Base-by-base conservation (phyloP, 2,329 filamentous ascomycete genomes). In the Fusarium zealandicum region DNA sequence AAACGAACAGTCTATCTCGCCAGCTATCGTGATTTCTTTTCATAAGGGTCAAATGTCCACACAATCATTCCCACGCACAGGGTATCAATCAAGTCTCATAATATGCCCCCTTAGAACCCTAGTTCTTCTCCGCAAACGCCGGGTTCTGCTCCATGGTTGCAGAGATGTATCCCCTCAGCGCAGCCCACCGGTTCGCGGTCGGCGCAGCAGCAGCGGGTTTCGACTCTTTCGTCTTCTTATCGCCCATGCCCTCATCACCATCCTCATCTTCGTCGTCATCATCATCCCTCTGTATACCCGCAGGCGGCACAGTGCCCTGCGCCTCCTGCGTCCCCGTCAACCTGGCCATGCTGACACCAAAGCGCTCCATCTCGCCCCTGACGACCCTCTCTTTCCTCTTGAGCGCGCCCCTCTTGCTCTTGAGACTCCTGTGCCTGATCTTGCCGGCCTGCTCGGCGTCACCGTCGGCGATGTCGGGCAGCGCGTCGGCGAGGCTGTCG, bases 121-220 rank as follows among this genome's bases (percentile, higher is more conserved):
- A 73, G 6, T 54, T 59, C 49, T 72, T 70, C 16, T 51, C 63
- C 16, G 56, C 52, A 65, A 96, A 96, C 3, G 89, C 90, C 12
- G 89, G 85, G 65, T 93, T 93, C 73, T 91, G 89, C 76, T 96
- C 91, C 87, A 96, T 91, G 1, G 91, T 97, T 35, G 87, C 82
- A 2, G 90, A 88, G 44, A 97, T 96, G 70, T 93, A 96, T 9
- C 81, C 86, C 66, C 93, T 85, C 73, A 98, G 72, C 13, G 92
- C 91, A 25, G 89, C 89, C 89, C 92, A 97, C 49, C 90, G 79
- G 66, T 80, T 85, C 9, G 82, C 76, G 13, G 81, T 85, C 10
- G 75, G 71, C 7, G 73, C 65, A 5, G 63, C 45, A 9, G 59
- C 53, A 44, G 56, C 55, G 25, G 56, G 36, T n/a, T 57, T 51